A percentile compares a stretch with the other conserved stretches of the same genome.
phyloP scores from a whole-genome alignment of 805 yeast species.

The Wickerhamiella parazyma region DNA sequence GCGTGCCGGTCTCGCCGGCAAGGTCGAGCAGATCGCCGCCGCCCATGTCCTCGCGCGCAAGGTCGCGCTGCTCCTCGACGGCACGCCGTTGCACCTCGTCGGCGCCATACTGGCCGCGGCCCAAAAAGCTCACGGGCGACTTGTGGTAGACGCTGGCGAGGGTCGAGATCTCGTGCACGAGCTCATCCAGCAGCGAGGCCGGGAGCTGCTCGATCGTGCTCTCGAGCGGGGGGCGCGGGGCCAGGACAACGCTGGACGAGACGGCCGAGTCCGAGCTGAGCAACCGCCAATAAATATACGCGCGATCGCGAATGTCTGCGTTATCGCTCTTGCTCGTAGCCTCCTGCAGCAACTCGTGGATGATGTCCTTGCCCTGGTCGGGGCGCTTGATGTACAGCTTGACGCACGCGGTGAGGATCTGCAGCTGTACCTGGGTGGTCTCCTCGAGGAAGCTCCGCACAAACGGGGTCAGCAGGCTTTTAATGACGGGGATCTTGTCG shows the following conservation, averaged over 20 bases:
- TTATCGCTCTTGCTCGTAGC: conserved; percentile 68
- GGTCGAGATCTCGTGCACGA: conserved; percentile 65
- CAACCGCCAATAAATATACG: conserved; percentile 76
- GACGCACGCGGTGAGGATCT: conserved; percentile 61
- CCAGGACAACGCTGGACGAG: conserved; percentile 46
- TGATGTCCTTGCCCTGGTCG: conserved; percentile 45
- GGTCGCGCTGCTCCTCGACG: conserved; percentile 61
- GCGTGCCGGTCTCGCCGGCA: conserved; percentile 44
- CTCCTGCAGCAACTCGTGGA: conserved; percentile 60
- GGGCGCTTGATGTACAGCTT: conserved; percentile 57
- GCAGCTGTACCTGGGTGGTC: conserved; percentile 60
- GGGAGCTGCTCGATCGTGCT: conserved; percentile 62
- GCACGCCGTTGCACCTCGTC: conserved; percentile 34
- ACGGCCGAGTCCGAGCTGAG: conserved; percentile 70
- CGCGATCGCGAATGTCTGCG: conserved; percentile 81
- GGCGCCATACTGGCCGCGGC: conserved; percentile 30
- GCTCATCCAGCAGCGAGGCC: conserved; percentile 49
- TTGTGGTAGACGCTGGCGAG: conserved; percentile 82
- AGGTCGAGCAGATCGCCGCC: conserved; percentile 60
- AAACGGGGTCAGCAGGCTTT: conserved; percentile 30
- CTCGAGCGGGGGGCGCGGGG: conserved; percentile 55
- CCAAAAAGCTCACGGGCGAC: conserved; percentile 55
- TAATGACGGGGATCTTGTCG: conserved; percentile 33
- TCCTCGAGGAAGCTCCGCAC: conserved; percentile 47
- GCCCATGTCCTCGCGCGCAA: conserved; percentile 55